Base-by-base conservation (phyloP, 805 yeast species). In the Naumovozyma castellii region DNA sequence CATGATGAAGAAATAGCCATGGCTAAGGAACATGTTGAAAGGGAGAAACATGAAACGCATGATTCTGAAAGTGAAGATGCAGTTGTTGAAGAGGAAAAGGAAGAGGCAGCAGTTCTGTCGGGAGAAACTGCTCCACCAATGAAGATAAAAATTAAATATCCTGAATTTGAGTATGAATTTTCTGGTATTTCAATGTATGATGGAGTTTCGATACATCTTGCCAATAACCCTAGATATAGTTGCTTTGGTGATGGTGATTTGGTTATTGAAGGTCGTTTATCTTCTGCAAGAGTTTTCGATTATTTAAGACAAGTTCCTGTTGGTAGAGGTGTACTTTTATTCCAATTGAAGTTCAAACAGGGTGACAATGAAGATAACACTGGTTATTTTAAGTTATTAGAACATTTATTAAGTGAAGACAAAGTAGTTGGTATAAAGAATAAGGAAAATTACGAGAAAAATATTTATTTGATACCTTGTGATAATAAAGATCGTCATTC, bases 391-490 rank as follows among this genome's bases (percentile, higher is more conserved):
- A 38, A 39, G 17, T 35, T 53, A 18, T 36, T 43, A 8, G 55
- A 53, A 15, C 49, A 48, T 18, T 34, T 56, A 36, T 28, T 43
- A 27, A 37, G 37, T 4, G 41, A 46, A 29, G 48, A 51, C 13
- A 49, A 50, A 32, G 44, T 52, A 6, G 43, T 53, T 5, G 59
- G 59, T n/a, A 42, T 55, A 8, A 44, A 36, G 32, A 41, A 43
- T 28, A 50, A 51, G 32, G 42, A 41, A 36, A 10, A 37, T 28
- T 46, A 50, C 32, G 52, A 47, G 18, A 53, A 50, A 37, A 48
- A 50, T 43, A 44, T 41, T 42, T 37, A 53, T 69, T 15, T 79
- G 76, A 40, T 54, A 30, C 49, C 56, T 2, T 41, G 48, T n/a
- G 38, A 41, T 15, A 33, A 35, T 30, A 39, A 46, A 66, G 51